Conservation (phyloP, 257 asterid species). For the Thymus mandschuricus region DNA sequence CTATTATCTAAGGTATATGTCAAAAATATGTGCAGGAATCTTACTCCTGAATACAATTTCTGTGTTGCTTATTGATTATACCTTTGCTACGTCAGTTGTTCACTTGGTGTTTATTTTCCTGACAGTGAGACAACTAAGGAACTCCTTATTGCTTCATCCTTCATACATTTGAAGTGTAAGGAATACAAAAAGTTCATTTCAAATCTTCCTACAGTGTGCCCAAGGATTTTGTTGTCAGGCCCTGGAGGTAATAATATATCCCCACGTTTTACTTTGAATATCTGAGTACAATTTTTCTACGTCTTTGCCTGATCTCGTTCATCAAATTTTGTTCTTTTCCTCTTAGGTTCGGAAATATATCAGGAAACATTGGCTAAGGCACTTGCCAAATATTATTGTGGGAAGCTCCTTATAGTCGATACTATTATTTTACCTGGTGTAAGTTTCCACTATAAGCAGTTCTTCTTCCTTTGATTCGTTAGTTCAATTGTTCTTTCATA, state of each 20-base stretch:
- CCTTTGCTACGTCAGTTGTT: too few species aligned
- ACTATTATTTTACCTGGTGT: slow-evolving; percentile 72
- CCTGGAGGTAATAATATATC: slow-evolving; percentile 72
- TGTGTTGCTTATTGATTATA: background rate
- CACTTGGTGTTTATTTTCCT: background rate
- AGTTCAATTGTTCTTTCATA: slow-evolving; percentile 11
- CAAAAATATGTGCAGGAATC: background rate
- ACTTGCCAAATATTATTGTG: slow-evolving; percentile 66
- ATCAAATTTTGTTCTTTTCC: slow-evolving; percentile 9
- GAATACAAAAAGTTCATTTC: slow-evolving; percentile 56
- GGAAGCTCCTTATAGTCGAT: slow-evolving; percentile 72
- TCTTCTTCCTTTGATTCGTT: slow-evolving; percentile 14
- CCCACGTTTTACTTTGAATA: slow-evolving; percentile 5
- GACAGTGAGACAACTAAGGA: slow-evolving; percentile 80
- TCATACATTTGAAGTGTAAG: slow-evolving; percentile 64
- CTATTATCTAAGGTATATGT: slow-evolving; percentile 63
- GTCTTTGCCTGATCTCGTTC: slow-evolving; percentile 31
- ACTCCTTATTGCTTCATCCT: slow-evolving; percentile 77
- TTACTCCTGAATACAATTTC: background rate
- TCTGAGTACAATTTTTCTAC: background rate
- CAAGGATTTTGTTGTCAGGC: slow-evolving; percentile 81
- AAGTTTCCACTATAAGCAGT: slow-evolving; percentile 40
- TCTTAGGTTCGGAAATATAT: slow-evolving; percentile 86
- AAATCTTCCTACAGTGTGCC: slow-evolving; percentile 75
- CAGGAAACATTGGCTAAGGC: slow-evolving; percentile 85